A percentile compares a stretch with the other conserved stretches of the same genome.
Evolutionary conservation across 768 basidiomycete species (phyloP).

Genomic region (Tulasnella sp.): DNA sequence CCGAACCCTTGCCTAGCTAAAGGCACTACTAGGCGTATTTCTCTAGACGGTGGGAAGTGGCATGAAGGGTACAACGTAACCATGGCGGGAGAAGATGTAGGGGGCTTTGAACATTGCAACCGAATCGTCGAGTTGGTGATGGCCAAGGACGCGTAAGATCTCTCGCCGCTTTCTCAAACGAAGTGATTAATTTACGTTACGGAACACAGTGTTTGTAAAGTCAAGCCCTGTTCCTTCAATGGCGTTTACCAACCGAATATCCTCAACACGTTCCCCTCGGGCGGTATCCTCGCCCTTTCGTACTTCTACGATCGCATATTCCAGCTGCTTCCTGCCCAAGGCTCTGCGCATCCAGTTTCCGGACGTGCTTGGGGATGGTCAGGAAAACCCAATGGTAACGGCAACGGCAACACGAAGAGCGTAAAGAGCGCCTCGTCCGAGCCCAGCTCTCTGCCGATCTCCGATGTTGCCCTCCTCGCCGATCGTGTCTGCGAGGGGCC

Average conservation of each 20-base stretch:
- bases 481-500: conserved; percentile 61
- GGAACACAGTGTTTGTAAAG: conserved; percentile 57
- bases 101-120: conserved; percentile 76
- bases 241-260: conserved; percentile 95
- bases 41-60: conserved; percentile 39
- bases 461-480: conserved; percentile 53
- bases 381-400: background rate
- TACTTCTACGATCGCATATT: conserved; percentile 94
- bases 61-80: conserved; percentile 42
- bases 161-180: background rate
- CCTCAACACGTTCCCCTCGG: conserved; percentile 72
- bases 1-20: conserved; percentile 73
- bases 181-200: background rate
- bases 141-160: conserved; percentile 85
- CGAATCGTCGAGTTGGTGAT: conserved; percentile 75
- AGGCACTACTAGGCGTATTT: conserved; percentile 49
- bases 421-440: conserved; percentile 1
- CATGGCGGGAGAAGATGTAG: conserved; percentile 75
- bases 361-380: conserved; percentile 16
- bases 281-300: conserved; percentile 80
- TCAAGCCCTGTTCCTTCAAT: conserved; percentile 92
- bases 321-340: conserved; percentile 44
- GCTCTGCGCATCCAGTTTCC: conserved; percentile 19
- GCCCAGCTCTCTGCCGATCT: conserved; percentile 33
- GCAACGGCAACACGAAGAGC: background rate